A percentile compares a stretch with the other conserved stretches of the same genome.
Evolutionary conservation across 1,139 yeast genomes (phyloP).

Genomic region (Blastobotrys aristatus): DNA sequence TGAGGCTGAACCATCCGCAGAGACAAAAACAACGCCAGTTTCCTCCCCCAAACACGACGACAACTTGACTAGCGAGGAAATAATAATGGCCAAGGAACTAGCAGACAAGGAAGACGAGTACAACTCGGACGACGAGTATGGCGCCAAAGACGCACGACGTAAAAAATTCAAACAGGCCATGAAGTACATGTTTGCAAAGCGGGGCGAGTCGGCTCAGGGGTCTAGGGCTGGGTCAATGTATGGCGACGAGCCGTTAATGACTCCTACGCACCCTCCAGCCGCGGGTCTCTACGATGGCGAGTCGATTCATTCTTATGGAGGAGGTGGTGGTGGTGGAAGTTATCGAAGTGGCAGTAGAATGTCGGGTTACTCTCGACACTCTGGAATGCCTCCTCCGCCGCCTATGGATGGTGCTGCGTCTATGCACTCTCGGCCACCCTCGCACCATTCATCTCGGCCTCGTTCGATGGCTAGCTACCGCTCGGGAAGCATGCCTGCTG

Average conservation of each 20-base stretch:
- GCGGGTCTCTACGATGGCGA: constrained; percentile 8
- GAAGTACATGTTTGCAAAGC: constrained; percentile 20
- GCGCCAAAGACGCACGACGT: constrained; percentile 10
- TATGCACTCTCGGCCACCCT: neutral
- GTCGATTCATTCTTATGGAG: constrained; percentile 4
- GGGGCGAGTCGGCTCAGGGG: constrained; percentile 2
- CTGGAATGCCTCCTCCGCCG: constrained; percentile 5
- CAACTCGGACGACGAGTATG: constrained; percentile 18
- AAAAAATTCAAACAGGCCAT: constrained; percentile 20
- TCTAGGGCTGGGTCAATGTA: neutral
- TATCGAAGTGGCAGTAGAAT: neutral
- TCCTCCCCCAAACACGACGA: neutral
- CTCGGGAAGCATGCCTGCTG: neutral
- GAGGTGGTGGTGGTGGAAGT: neutral
- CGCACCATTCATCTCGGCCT: neutral
- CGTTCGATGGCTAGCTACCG: constrained; percentile 1
- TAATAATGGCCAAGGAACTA: constrained; percentile 2
- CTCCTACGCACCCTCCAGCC: constrained; percentile 11
- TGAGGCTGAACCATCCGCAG: neutral
- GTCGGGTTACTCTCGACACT: neutral
- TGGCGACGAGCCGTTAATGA: constrained; percentile 7
- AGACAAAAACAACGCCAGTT: neutral
- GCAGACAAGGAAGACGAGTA: constrained; percentile 13
- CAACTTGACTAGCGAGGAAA: neutral
- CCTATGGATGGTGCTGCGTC: constrained; percentile 11